Percentiles rank a stretch among this genome's conserved stretches.
Conservation (phyloP, 176 grass and related monocot genomes). For the Ensete ventricosum region DNA sequence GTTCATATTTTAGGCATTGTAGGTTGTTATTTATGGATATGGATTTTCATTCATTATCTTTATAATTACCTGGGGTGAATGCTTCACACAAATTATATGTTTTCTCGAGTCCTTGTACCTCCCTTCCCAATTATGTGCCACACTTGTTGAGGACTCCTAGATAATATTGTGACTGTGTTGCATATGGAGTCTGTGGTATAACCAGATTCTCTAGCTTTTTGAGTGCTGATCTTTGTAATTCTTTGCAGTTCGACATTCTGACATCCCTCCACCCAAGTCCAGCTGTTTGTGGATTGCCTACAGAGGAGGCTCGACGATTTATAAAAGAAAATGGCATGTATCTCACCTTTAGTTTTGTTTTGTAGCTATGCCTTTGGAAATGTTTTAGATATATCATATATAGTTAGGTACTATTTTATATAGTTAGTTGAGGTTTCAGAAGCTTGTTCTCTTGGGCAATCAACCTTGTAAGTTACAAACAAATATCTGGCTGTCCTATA, state of each 20-base stretch:
- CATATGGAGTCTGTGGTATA: not conserved
- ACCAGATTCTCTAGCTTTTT: not conserved
- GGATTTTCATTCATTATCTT: not conserved
- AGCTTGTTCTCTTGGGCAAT: not conserved
- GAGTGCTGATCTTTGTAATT: conserved; percentile 4
- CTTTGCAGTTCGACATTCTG: conserved; percentile 82
- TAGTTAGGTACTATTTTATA: too few relatives aligned
- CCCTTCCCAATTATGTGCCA: not conserved
- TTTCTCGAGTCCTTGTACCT: too few relatives aligned
- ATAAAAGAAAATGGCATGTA: conserved; percentile 72
- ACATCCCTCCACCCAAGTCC: conserved; percentile 89
- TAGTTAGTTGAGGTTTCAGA: not conserved
- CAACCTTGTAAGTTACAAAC: too few relatives aligned
- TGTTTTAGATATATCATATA: not conserved
- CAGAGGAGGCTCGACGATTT: conserved; percentile 56
- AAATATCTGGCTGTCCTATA: too few relatives aligned
- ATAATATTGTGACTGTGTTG: not conserved
- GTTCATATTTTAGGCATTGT: not conserved
- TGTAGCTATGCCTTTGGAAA: not conserved
- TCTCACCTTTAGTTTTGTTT: not conserved
- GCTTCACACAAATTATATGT: too few relatives aligned
- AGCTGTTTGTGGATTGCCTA: conserved; percentile 89
- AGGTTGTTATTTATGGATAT: not conserved
- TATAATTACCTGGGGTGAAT: too few relatives aligned
- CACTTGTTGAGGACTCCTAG: not conserved